phyloP scores from a whole-genome alignment of 805 yeast genomes.

The Wickerhamiella occidentalis region DNA sequence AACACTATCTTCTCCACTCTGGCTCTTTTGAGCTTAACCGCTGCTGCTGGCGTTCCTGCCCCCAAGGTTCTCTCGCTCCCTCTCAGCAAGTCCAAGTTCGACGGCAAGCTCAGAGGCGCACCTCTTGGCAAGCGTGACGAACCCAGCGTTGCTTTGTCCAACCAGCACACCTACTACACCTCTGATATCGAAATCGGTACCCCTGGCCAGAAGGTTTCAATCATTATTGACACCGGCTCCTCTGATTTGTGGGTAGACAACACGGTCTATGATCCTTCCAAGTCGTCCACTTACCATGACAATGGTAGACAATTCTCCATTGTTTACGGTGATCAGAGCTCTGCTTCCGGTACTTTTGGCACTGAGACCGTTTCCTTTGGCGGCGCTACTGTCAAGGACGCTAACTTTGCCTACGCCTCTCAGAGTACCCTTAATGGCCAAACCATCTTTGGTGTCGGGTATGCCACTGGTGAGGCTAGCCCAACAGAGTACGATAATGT shows the following conservation, averaged over 20 bases:
- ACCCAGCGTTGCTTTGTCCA: constrained; percentile 11
- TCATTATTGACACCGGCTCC: constrained; percentile 60
- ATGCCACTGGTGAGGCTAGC: constrained; percentile 25
- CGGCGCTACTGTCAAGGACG: constrained; percentile 33
- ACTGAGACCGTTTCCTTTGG: constrained; percentile 46
- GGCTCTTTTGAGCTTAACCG: neutral
- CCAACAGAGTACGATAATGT: constrained; percentile 21
- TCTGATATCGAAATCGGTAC: constrained; percentile 3
- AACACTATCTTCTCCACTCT: constrained; percentile 4
- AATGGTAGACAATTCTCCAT: constrained; percentile 25
- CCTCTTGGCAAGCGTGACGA: neutral
- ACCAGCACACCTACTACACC: neutral
- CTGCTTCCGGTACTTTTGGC: constrained; percentile 41
- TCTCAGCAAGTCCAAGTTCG: neutral
- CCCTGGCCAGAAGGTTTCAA: constrained; percentile 35
- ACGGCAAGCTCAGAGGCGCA: neutral
- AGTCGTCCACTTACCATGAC: constrained; percentile 4
- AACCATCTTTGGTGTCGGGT: constrained; percentile 38
- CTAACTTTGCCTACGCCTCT: constrained; percentile 67
- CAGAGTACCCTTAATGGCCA: constrained; percentile 18
- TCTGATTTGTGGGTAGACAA: constrained; percentile 49
- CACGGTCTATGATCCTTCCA: neutral
- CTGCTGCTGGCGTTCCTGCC: constrained; percentile 1
- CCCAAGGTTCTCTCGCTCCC: constrained; percentile 6
- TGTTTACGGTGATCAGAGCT: constrained; percentile 35